Evolutionary conservation across 1,284 basidiomycete species (phyloP).

Genomic region (Melampsora larici-populina): DNA sequence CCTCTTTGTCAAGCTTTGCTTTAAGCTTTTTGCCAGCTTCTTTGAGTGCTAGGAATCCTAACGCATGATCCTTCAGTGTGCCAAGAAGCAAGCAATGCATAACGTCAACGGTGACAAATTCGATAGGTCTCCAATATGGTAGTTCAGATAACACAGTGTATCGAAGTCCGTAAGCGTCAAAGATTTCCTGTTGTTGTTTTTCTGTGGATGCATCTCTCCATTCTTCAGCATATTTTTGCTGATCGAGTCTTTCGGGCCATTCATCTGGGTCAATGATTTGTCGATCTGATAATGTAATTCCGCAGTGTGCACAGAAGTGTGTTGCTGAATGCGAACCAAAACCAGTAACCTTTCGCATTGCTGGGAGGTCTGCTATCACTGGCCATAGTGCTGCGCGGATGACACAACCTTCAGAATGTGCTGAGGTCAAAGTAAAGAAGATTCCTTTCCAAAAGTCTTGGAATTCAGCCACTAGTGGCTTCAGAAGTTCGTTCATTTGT

Average conservation of each 20-base stretch:
- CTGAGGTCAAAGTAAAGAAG: not conserved
- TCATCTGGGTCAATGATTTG: not conserved
- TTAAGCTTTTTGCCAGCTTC: conserved; percentile 13
- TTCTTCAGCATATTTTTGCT: not conserved
- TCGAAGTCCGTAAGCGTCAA: conserved; percentile 8
- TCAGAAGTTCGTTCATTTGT: not conserved
- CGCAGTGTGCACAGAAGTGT: conserved; percentile 13
- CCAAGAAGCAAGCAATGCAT: conserved; percentile 34
- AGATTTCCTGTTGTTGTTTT: not conserved
- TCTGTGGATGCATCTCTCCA: not conserved
- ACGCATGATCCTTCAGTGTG: conserved; percentile 16
- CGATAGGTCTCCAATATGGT: conserved; percentile 28
- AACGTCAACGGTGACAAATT: conserved; percentile 8
- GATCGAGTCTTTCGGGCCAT: conserved; percentile 7
- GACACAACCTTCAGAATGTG: not conserved
- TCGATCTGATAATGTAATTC: not conserved
- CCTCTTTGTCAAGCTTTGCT: not conserved
- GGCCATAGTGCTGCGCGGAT: not conserved
- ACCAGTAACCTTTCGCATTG: conserved; percentile 17
- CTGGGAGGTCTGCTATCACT: conserved; percentile 21
- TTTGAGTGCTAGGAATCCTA: not conserved
- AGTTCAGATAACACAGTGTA: too few species aligned
- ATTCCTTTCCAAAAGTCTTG: conserved; percentile 6
- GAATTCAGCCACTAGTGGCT: not conserved
- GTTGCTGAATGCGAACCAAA: conserved; percentile 11